Conservation (phyloP, 2,329 filamentous ascomycete species). For the Amauroascus verrucosus region DNA sequence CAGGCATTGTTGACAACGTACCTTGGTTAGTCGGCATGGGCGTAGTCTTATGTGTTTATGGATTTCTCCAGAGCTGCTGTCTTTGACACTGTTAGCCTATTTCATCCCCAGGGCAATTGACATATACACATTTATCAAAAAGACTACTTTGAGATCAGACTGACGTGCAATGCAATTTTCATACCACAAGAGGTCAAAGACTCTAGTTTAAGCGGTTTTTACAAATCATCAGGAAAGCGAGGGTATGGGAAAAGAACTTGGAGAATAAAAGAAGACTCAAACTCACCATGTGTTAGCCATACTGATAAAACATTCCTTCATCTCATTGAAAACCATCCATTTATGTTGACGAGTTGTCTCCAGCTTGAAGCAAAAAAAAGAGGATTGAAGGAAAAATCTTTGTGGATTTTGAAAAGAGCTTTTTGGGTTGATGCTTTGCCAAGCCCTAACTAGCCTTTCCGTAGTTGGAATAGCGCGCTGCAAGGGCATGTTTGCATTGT, state of each 20-base stretch:
- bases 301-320: background rate
- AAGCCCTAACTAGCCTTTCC: background rate
- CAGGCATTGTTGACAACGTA: background rate
- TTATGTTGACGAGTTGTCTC: conserved; percentile 14
- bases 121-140: too few relatives aligned
- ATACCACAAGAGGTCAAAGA: conserved; percentile 78
- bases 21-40: too few relatives aligned
- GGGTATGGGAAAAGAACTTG: conserved; percentile 22
- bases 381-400: conserved; percentile 17
- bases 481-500: conserved; percentile 13
- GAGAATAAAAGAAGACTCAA: conserved; percentile 12
- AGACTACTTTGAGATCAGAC: conserved; percentile 52
- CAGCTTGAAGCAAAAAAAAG: conserved; percentile 18
- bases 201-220: conserved; percentile 85
- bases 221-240: conserved; percentile 68
- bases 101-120: too few relatives aligned
- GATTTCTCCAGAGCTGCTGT: background rate
- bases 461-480: background rate
- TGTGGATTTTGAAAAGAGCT: conserved; percentile 17
- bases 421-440: background rate
- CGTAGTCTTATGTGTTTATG: too few relatives aligned
- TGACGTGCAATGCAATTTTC: conserved; percentile 83
- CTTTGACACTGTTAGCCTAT: background rate
- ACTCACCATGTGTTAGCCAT: conserved; percentile 24
- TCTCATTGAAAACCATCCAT: conserved; percentile 13